Evolutionary conservation across 176 grass and related monocot genomes (phyloP), one percentile per base, ranked within the genome.

Genomic region (Themeda triandra): DNA sequence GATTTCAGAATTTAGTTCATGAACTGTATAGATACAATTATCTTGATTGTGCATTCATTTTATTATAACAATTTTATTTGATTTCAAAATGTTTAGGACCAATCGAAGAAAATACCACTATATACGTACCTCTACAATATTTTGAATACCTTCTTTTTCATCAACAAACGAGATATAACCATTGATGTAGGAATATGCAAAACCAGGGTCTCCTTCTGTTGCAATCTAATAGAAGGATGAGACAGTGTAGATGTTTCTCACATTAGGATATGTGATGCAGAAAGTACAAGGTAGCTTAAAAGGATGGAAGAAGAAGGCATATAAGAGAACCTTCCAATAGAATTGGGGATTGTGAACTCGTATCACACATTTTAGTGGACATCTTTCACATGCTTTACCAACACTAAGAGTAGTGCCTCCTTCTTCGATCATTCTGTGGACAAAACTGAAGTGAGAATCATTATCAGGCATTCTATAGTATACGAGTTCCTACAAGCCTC

Each of bases 121-220:
- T 48, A 80, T 76, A 21, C 19, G 2, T 95, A 97, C 95, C 88
- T 91, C 49, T 28, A 97, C 62, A 86, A 94, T 79, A 86, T 97
- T 88, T 23, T 91, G 65, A 79, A 97, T 88, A 5, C 92, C 95
- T 48, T 97, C 82, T 75, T 68, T 82, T 54, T 91, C 68, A 85
- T 97, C 92, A 70, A 75, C 84, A 60, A 97, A 94, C 25, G 94
- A 94, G 67, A 88, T 87, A 78, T 75, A 91, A 12, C 95, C 86
- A 68, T 97, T 89, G 78, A 97, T 92, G 44, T 97, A 97, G 44
- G 90, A 84, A 79, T 92, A 88, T 82, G 92, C 95, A 32, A 97
- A 81, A 11, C 90, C 95, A 79, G 85, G 82, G 82, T 97, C 95
- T 79, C 86, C 88, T 69, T 94, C 95, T 0, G 86, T 80, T 63